These are phyloP conservation scores for Cubamyces lactineus DNA, from an alignment of 768 basidiomycete genomes.

Conservation along the genomic window DNA sequence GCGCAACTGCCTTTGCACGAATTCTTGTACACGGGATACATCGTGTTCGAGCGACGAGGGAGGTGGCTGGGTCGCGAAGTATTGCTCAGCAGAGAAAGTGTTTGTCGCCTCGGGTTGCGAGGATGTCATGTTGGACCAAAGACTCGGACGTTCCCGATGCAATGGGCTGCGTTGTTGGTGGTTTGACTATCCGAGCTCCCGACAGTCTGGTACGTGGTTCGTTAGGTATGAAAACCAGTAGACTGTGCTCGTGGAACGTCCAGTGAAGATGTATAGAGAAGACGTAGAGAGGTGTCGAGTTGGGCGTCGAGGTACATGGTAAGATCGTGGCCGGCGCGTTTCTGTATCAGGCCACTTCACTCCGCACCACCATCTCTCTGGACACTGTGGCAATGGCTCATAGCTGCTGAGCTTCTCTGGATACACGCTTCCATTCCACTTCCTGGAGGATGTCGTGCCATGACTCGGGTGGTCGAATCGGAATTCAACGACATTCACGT, in stretches of 20 bases:
- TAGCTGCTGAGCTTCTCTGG: no score
- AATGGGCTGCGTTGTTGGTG: neutral
- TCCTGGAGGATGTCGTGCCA: no score
- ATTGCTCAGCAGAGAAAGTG: slow-evolving; percentile 82
- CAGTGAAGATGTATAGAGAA: no score
- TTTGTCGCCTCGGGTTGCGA: slow-evolving; percentile 11
- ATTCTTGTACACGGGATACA: slow-evolving; percentile 63
- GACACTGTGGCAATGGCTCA: neutral
- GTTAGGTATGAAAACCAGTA: neutral
- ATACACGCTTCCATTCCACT: no score
- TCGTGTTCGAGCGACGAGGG: slow-evolving; percentile 75
- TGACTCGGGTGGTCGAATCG: no score
- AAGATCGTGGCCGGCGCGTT: neutral
- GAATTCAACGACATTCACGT: no score
- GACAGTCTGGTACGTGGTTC: neutral
- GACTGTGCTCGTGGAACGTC: no score
- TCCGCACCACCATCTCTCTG: neutral
- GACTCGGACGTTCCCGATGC: neutral
- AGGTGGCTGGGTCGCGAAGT: slow-evolving; percentile 86
- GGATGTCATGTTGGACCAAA: slow-evolving; percentile 14
- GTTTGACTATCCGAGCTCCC: neutral
- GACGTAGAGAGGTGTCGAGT: neutral
- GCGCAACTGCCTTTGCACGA: slow-evolving; percentile 68
- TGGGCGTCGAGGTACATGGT: neutral
- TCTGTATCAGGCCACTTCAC: neutral